Conservation (phyloP, 2,329 filamentous ascomycete species). For the Fusarium multiceps region DNA sequence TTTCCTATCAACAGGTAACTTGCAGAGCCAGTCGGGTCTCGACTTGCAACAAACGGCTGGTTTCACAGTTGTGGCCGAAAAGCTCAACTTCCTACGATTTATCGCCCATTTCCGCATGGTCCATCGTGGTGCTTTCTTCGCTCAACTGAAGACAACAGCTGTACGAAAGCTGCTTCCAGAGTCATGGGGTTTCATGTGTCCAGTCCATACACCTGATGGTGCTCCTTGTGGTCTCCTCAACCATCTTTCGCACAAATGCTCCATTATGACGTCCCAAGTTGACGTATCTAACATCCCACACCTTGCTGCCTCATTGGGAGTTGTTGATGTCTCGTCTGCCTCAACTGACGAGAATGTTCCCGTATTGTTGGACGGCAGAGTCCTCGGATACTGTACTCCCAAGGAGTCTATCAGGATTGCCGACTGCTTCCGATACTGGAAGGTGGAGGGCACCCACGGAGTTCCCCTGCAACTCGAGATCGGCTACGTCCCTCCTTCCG, state of each 20-base stretch:
- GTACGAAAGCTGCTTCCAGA: constrained; percentile 95
- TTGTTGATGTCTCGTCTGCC: constrained; percentile 79
- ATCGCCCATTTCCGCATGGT: constrained; percentile 99
- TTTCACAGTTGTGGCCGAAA: constrained; percentile 96
- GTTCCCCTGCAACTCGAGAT: constrained; percentile 90
- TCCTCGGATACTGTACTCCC: constrained; percentile 90
- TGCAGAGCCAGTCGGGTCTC: constrained; percentile 89
- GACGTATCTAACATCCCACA: constrained; percentile 79
- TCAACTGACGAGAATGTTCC: constrained; percentile 85
- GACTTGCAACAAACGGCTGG: constrained; percentile 95
- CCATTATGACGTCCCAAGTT: constrained; percentile 79
- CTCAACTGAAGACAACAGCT: constrained; percentile 95
- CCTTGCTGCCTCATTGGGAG: constrained; percentile 82
- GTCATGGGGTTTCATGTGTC: constrained; percentile 97
- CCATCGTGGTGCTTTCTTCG: constrained; percentile 98
- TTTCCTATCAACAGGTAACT: constrained; percentile 94
- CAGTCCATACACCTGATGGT: constrained; percentile 97
- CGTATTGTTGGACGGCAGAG: constrained; percentile 88
- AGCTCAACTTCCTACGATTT: constrained; percentile 98
- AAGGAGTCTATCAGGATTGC: constrained; percentile 83
- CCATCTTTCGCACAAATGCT: constrained; percentile 94
- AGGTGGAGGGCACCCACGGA: constrained; percentile 85
- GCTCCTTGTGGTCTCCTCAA: constrained; percentile 93
- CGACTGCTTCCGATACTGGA: constrained; percentile 93
- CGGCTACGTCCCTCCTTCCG: constrained; percentile 87